Conservation (phyloP, 306 rosid species). For the Vicia villosa region DNA sequence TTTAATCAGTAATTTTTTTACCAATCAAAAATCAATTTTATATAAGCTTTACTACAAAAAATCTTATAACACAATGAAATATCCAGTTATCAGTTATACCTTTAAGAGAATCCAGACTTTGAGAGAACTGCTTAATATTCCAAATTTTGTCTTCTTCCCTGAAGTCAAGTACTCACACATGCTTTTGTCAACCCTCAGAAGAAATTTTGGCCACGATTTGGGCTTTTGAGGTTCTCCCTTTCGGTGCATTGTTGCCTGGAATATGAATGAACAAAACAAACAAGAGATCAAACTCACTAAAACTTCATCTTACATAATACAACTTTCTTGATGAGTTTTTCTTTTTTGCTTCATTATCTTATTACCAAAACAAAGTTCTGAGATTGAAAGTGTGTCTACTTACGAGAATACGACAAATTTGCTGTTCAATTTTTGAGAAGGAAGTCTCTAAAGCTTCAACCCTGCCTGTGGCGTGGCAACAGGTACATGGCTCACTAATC, state of each 20-base stretch:
- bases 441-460: constrained; percentile 96
- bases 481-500: constrained; percentile 91
- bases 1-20: constrained; percentile 9
- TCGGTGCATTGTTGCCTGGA: constrained; percentile 68
- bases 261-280: constrained; percentile 25
- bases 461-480: constrained; percentile 97
- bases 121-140: constrained; percentile 85
- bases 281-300: constrained; percentile 31
- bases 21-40: constrained; percentile 4
- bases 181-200: constrained; percentile 79
- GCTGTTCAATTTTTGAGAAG: constrained; percentile 94
- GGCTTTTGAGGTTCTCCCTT: constrained; percentile 75
- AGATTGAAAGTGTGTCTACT: constrained; percentile 41
- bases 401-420: constrained; percentile 84
- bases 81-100: constrained; percentile 48
- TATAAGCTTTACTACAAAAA: neutral
- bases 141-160: constrained; percentile 88
- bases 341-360: constrained; percentile 1
- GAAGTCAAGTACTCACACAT: constrained; percentile 85
- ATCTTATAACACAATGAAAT: neutral
- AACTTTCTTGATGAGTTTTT: constrained; percentile 12
- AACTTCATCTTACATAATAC: constrained; percentile 12
- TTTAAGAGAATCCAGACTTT: constrained; percentile 91
- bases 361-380: constrained; percentile 16
- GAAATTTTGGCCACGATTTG: constrained; percentile 86